Evolutionary conservation across 176 grass and related monocot species (phyloP).

Genomic region (Aegilops umbellulata): DNA sequence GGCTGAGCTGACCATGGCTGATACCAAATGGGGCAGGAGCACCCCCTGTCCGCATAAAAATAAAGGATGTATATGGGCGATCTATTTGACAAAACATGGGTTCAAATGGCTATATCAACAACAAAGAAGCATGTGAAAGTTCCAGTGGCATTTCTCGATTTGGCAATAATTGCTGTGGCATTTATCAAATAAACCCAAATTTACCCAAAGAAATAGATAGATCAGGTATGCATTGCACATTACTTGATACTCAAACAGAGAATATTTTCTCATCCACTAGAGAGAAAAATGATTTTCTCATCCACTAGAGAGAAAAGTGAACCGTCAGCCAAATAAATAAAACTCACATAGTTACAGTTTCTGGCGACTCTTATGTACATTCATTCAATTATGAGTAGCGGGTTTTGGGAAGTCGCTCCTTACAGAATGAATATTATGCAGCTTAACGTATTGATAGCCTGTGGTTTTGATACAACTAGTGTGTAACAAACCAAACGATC

Average conservation of each 20-base stretch:
- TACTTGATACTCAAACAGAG: not conserved
- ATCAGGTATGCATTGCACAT: not conserved
- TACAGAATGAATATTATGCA: conserved; percentile 34
- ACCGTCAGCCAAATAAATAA: conserved; percentile 15
- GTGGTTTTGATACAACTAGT: conserved; percentile 1
- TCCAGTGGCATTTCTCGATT: no score
- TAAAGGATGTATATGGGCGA: no score
- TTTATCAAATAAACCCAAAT: not conserved
- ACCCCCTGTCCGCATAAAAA: no score
- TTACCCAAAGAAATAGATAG: not conserved
- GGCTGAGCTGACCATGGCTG: no score
- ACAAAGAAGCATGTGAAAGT: no score
- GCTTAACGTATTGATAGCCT: conserved; percentile 11
- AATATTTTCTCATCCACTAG: not conserved
- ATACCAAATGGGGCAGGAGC: no score
- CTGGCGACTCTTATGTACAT: conserved; percentile 36
- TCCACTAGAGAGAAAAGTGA: not conserved
- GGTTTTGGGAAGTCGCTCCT: conserved; percentile 4
- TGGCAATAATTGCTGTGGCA: no score
- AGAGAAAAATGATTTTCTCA: not conserved
- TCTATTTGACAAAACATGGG: no score
- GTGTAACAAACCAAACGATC: not conserved
- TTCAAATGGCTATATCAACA: no score
- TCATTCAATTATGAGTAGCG: conserved; percentile 12
- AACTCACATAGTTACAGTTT: conserved; percentile 2